Evolutionary conservation across 371 early-diverging fungal genomes (phyloP).

Genomic region (Circinella minor): DNA sequence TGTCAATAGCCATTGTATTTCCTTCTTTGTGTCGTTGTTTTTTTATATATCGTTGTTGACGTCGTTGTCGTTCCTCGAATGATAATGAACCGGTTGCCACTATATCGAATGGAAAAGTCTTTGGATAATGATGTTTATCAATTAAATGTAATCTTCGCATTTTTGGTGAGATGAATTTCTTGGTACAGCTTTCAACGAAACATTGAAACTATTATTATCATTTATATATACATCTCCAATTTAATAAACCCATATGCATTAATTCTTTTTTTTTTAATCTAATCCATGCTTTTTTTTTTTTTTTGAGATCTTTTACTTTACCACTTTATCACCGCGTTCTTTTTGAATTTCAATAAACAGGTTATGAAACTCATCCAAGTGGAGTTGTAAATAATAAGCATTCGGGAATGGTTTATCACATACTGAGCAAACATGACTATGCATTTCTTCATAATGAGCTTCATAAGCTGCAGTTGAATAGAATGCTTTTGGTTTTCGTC

Average conservation of each 20-base stretch:
- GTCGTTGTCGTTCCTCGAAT: slow-evolving; percentile 35
- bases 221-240: no score
- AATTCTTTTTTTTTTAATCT: no score
- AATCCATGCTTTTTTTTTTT: no score
- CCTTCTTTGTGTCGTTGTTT: background rate
- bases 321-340: slow-evolving; percentile 66
- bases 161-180: slow-evolving; percentile 50
- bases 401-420: slow-evolving; percentile 61
- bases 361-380: slow-evolving; percentile 64
- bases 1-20: slow-evolving; percentile 5
- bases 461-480: slow-evolving; percentile 53
- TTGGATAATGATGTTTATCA: slow-evolving; percentile 70
- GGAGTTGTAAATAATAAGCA: slow-evolving; percentile 54
- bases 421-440: slow-evolving; percentile 54
- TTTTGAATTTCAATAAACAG: slow-evolving; percentile 49
- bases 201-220: slow-evolving; percentile 61
- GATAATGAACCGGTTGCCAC: slow-evolving; percentile 54
- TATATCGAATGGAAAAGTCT: slow-evolving; percentile 68
- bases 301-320: slow-evolving; percentile 30
- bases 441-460: slow-evolving; percentile 60
- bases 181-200: slow-evolving; percentile 68
- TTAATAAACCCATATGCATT: no score
- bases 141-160: slow-evolving; percentile 68
- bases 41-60: background rate
- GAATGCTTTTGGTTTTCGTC: slow-evolving; percentile 27